Evolutionary conservation across 2,329 filamentous ascomycete genomes (phyloP), one percentile per base, ranked within the genome.

Genomic region (Domatiomyces globalis): DNA sequence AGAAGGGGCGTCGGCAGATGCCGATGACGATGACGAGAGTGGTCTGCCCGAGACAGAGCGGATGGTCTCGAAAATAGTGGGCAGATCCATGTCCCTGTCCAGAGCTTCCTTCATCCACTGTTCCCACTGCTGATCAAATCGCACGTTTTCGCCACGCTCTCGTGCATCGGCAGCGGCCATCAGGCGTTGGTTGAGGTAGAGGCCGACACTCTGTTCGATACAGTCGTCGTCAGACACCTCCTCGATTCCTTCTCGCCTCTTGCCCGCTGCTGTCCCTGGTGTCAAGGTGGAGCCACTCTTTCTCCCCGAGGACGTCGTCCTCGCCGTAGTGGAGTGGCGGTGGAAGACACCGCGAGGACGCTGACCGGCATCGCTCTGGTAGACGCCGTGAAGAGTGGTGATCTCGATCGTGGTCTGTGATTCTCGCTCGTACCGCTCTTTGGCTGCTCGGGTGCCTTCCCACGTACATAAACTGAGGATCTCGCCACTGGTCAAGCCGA

Each of bases 381-480:
- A 66, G 50, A 83, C 75, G 49, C 74, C 73, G 56, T 77, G 71
- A 33, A 76, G 78, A 3, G 79, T 83, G 2, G 80, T 83, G 61
- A 83, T 79, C 51, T 67, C 65, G 43, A 83, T 78, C 45, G 68
- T 74, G 36, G 77, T 69, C n/a, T 74, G 72, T 64, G 80, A 75
- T 60, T 83, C 79, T 46, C 63, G 66, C 56, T 72, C 68, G 56
- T 72, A 72, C 50, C 67, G 66, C 56, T 72, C 65, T 49, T 69
- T 68, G 15, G 69, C 68, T 29, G 68, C 73, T 62, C 72, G 71
- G 55, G 72, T 73, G 12, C 72, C 66, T 58, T 75, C 67, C 72
- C 80, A 83, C 52, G 76, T 73, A 65, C 80, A 83, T 54, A 83
- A 72, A 42, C 73, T 75, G 50, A 74, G 71, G 52, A 83, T 81